These are phyloP conservation scores for Phoma sp. DNA, from an alignment of 2,329 filamentous ascomycete genomes.

Conservation along the genomic window DNA sequence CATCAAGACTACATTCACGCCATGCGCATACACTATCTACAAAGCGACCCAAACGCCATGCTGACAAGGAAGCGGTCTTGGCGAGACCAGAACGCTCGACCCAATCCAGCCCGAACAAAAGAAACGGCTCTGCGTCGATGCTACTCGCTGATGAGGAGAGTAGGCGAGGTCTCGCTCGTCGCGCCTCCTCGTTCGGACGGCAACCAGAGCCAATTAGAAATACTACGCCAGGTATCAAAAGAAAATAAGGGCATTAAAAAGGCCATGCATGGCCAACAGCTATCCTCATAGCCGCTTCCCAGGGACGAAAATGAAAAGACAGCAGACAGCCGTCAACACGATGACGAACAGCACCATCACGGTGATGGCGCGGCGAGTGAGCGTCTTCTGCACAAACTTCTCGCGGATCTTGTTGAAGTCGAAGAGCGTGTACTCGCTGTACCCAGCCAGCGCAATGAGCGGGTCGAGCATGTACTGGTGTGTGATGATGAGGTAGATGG, in stretches of 20 bases:
- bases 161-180: neutral
- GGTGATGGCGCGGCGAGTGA: slow-evolving; percentile 83
- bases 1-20: neutral
- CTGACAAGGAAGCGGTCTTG: neutral
- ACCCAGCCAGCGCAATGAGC: slow-evolving; percentile 83
- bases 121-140: slow-evolving; percentile 7
- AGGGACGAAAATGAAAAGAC: slow-evolving; percentile 93
- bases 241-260: slow-evolving; percentile 31
- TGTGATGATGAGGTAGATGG: slow-evolving; percentile 74
- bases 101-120: slow-evolving; percentile 14
- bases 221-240: slow-evolving; percentile 22
- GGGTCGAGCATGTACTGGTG: slow-evolving; percentile 98
- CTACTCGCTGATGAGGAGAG: neutral
- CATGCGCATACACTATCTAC: slow-evolving; percentile 9
- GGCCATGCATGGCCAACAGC: slow-evolving; percentile 7
- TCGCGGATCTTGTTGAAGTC: slow-evolving; percentile 87
- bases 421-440: slow-evolving; percentile 96
- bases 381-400: slow-evolving; percentile 84
- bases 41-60: slow-evolving; percentile 9
- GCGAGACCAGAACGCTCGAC: slow-evolving; percentile 1
- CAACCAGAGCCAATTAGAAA: slow-evolving; percentile 8
- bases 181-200: slow-evolving; percentile 3
- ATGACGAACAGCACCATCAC: slow-evolving; percentile 77
- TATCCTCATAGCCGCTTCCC: slow-evolving; percentile 72
- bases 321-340: slow-evolving; percentile 80